These are phyloP conservation scores for Stemphylium beticola DNA, from an alignment of 2,329 filamentous ascomycete genomes.

Conservation along the genomic window DNA sequence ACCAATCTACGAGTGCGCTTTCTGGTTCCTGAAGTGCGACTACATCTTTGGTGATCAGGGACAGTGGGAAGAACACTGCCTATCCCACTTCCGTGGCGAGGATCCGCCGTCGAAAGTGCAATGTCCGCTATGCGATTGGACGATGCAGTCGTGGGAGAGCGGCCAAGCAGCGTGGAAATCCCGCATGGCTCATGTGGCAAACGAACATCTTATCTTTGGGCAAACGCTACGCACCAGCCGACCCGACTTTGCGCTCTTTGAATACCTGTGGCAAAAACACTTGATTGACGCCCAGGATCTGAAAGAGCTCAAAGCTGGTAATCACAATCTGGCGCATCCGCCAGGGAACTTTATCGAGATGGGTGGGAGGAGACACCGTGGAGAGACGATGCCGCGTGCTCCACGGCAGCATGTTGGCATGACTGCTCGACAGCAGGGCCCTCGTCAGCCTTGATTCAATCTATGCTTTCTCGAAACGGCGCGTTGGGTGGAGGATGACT, in stretches of 20 bases:
- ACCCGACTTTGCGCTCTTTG: constrained; percentile 39
- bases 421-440: neutral
- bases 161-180: constrained; percentile 30
- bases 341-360: constrained; percentile 32
- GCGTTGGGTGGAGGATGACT: no score
- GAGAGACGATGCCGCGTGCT: constrained; percentile 11
- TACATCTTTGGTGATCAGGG: constrained; percentile 27
- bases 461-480: neutral
- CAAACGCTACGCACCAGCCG: constrained; percentile 31
- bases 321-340: constrained; percentile 28
- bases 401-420: constrained; percentile 22
- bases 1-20: constrained; percentile 40
- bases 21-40: constrained; percentile 43
- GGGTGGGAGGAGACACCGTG: constrained; percentile 10
- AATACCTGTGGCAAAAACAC: constrained; percentile 38
- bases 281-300: constrained; percentile 41
- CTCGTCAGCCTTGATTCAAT: constrained; percentile 7
- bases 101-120: constrained; percentile 36
- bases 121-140: constrained; percentile 45
- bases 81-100: constrained; percentile 42
- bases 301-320: constrained; percentile 43
- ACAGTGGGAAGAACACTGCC: constrained; percentile 42
- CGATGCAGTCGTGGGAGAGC: constrained; percentile 8
- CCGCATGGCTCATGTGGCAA: constrained; percentile 39
- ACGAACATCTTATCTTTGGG: constrained; percentile 30